Conservation (phyloP, 768 basidiomycete species). For the Tremella fuciformis region DNA sequence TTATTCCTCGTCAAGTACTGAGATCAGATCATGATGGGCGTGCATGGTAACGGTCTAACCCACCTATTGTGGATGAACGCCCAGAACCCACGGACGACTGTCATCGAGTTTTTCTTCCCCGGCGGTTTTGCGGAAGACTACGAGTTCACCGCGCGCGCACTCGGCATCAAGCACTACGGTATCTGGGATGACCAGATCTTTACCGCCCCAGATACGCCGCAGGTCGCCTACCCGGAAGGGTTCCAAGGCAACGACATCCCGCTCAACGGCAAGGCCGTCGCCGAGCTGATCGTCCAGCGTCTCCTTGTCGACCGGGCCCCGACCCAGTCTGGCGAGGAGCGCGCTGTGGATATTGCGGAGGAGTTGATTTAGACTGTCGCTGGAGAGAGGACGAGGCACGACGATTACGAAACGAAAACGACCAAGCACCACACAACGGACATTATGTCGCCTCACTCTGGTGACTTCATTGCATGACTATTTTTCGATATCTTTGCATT, state of each 20-base stretch:
- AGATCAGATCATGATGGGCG: conserved; percentile 49
- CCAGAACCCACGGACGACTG: conserved; percentile 65
- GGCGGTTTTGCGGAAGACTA: conserved; percentile 81
- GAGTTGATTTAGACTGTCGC: no score
- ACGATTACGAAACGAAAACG: no score
- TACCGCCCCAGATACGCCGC: conserved; percentile 69
- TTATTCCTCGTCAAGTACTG: background rate
- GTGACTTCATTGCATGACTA: no score
- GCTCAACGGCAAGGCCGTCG: conserved; percentile 55
- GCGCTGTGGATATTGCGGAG: no score
- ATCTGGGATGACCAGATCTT: conserved; percentile 80
- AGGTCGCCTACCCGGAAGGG: conserved; percentile 73
- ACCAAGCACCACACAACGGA: no score
- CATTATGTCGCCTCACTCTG: no score
- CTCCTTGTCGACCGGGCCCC: conserved; percentile 34
- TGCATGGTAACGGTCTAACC: conserved; percentile 59
- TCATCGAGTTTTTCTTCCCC: conserved; percentile 82
- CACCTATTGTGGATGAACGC: conserved; percentile 82
- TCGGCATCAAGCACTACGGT: conserved; percentile 76
- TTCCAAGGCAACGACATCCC: conserved; percentile 90
- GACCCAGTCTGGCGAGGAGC: no score
- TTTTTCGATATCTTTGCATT: no score
- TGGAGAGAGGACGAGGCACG: no score
- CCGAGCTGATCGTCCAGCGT: conserved; percentile 40
- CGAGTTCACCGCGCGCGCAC: conserved; percentile 72